These are phyloP conservation scores for Fulvia fulva DNA, from an alignment of 2,329 filamentous ascomycete species.

Conservation along the genomic window DNA sequence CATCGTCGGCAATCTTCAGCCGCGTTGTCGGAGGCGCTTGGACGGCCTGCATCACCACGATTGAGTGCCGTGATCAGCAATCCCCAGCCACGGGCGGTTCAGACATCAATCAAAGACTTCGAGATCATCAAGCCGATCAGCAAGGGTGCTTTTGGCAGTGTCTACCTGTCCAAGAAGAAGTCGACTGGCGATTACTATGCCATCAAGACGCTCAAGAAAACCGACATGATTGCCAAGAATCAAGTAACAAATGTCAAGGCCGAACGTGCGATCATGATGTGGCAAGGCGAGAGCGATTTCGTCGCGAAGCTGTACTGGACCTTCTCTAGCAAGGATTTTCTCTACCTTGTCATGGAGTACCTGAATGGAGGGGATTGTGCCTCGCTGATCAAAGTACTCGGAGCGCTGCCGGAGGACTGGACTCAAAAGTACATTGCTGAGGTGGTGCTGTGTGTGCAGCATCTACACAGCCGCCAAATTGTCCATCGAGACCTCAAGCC, in stretches of 20 bases:
- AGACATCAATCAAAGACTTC: conserved; percentile 97
- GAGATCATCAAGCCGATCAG: conserved; percentile 99
- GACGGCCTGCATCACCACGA: conserved; percentile 72
- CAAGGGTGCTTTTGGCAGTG: conserved; percentile 96
- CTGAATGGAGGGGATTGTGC: conserved; percentile 96
- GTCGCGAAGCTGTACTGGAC: conserved; percentile 99
- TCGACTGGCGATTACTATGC: conserved; percentile 97
- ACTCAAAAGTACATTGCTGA: conserved; percentile 96
- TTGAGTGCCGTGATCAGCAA: conserved; percentile 71
- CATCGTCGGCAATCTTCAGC: conserved; percentile 91
- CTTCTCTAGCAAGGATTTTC: conserved; percentile 97
- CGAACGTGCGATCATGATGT: conserved; percentile 99
- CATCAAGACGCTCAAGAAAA: conserved; percentile 97
- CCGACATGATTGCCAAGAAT: conserved; percentile 99
- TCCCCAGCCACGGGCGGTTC: conserved; percentile 79
- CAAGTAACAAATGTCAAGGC: conserved; percentile 99
- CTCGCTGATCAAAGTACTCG: conserved; percentile 89
- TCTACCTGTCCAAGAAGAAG: conserved; percentile 98
- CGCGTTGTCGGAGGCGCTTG: conserved; percentile 65
- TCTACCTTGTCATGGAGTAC: conserved; percentile 99
- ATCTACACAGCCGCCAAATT: conserved; percentile 89
- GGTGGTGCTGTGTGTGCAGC: conserved; percentile 93
- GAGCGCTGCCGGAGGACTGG: conserved; percentile 93
- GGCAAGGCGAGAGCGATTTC: conserved; percentile 98
- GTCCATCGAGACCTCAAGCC: conserved; percentile 96